Evolutionary conservation across 1,284 basidiomycete species (phyloP), one percentile per base, ranked within the genome.

Genomic region (Moesziomyces globuligerus): DNA sequence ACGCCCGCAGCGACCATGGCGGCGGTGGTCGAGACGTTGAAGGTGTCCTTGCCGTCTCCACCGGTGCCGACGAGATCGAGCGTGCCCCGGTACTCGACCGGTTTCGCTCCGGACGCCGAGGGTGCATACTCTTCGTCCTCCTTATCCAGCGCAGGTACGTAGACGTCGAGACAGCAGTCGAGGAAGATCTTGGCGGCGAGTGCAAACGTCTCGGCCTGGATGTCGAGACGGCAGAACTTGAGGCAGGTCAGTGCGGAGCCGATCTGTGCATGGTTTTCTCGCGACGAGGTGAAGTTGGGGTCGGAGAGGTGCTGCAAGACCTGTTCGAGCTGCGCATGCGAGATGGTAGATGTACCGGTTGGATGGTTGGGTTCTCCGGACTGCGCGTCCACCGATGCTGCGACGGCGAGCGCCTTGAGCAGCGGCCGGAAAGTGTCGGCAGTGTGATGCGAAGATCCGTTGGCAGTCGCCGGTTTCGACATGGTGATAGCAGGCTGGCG

Each of bases 21-120:
- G 2, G 95, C 95, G 0, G 93, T 91, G 0, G 95, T 98, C 78
- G 93, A 95, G 41, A 98, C 94, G 82, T 98, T 98, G 87, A 95
- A 98, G 0, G 95, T 91, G 79, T 98, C 93, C 84, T 95, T 90
- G 0, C 94, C 94, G 84, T 98, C 95, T 11, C 95, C 95, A n/a
- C 95, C 95, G 0, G 90, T 91, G 15, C 91, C 87, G 49, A 90
- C 90, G 34, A 82, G 51, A 41, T 82, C 80, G 25, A 82, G 48
- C 13, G 67, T 69, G 15, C 80, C 80, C 3, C 41, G 24, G 43
- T 82, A 82, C 21, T 57, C 54, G 6, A 57, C 49, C 3, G 40
- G 56, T n/a, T 28, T 37, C 28, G 20, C 45, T 24, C 18, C 25
- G 15, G 18, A 15, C 11, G 49, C 34, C 4, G 41, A 26, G 3